These are phyloP conservation scores for Mucor racemosus DNA, from an alignment of 371 early-diverging fungal species.

Conservation along the genomic window DNA sequence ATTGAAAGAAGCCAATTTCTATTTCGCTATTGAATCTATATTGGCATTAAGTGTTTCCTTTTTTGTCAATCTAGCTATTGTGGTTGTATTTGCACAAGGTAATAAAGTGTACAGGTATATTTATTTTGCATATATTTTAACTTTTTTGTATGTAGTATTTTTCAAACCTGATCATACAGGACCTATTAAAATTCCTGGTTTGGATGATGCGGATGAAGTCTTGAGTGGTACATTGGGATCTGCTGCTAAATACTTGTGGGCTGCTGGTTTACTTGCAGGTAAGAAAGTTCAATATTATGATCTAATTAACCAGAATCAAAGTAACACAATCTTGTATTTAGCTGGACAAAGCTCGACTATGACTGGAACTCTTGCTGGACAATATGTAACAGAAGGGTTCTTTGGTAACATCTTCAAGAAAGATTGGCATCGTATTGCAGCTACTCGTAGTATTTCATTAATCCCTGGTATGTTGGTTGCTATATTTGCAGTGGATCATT, in stretches of 20 bases:
- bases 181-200: conserved; percentile 41
- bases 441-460: conserved; percentile 68
- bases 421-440: conserved; percentile 70
- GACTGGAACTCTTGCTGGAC: conserved; percentile 79
- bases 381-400: conserved; percentile 78
- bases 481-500: conserved; percentile 62
- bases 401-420: conserved; percentile 63
- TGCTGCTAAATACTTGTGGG: conserved; percentile 68
- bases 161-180: conserved; percentile 43
- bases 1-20: conserved; percentile 69
- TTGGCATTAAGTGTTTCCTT: conserved; percentile 69
- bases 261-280: conserved; percentile 68
- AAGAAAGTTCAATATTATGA: neutral
- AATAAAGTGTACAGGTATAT: conserved; percentile 7
- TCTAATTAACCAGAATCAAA: neutral
- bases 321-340: conserved; percentile 10
- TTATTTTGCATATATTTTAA: neutral
- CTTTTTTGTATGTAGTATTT: conserved; percentile 44
- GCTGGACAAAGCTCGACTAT: conserved; percentile 78
- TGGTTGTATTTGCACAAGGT: conserved; percentile 70
- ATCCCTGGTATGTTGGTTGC: conserved; percentile 73
- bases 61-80: conserved; percentile 74
- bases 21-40: conserved; percentile 68
- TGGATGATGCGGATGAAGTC: conserved; percentile 66
- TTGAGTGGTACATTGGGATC: conserved; percentile 60